Conservation (phyloP, 768 basidiomycete species). For the Leucocoprinus leucothites region DNA sequence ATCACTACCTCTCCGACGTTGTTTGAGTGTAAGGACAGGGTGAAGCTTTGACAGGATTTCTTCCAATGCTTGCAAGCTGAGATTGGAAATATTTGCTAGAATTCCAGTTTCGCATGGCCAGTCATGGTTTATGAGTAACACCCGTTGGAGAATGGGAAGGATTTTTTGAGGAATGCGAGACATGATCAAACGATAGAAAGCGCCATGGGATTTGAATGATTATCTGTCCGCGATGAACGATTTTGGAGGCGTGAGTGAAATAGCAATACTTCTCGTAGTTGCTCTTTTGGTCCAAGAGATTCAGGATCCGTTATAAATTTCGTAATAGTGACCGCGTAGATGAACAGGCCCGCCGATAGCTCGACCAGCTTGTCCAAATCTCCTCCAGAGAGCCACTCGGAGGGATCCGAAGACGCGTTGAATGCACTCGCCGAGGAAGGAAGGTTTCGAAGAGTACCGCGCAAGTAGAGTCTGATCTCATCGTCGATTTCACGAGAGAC, state of each 20-base stretch:
- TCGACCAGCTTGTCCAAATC: neutral
- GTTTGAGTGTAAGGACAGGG: neutral
- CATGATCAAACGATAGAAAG: neutral
- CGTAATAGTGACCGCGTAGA: constrained; percentile 7
- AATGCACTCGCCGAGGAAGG: too few species aligned
- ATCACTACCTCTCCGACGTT: neutral
- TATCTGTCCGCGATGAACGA: too few species aligned
- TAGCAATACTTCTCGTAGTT: neutral
- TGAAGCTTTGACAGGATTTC: neutral
- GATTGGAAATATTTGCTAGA: too few species aligned
- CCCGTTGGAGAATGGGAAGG: neutral
- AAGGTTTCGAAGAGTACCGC: neutral
- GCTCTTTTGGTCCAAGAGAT: neutral
- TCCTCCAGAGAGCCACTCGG: constrained; percentile 9
- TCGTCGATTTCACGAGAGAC: constrained; percentile 2
- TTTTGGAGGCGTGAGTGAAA: neutral
- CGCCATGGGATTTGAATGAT: neutral
- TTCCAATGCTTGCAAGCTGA: neutral
- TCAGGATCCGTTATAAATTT: constrained; percentile 3
- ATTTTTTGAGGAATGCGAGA: neutral
- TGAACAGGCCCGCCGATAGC: constrained; percentile 2
- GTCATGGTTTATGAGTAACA: neutral
- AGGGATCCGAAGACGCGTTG: too few species aligned
- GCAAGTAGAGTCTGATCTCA: constrained; percentile 6
- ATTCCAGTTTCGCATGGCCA: neutral